Evolutionary conservation across 441 rosid species (phyloP).

Genomic region (Eruca vesicaria): DNA sequence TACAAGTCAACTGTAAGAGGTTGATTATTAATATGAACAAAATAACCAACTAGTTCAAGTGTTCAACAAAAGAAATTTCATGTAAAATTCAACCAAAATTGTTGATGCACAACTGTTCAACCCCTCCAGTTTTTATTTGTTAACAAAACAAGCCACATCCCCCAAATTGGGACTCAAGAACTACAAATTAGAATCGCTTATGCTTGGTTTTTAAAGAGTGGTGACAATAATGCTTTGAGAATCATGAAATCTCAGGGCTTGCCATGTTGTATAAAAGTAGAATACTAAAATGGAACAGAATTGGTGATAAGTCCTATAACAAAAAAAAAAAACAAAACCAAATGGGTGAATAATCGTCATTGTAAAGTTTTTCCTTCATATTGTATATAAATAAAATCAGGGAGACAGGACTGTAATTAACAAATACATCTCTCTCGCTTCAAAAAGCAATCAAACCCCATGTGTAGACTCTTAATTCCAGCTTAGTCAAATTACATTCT

Average conservation of each 20-base stretch:
- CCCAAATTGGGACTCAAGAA: neutral
- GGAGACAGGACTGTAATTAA: constrained; percentile 2
- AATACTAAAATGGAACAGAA: neutral
- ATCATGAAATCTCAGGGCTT: constrained; percentile 1
- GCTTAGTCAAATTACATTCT: constrained; percentile 23
- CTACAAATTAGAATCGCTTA: neutral
- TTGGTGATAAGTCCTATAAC: no score
- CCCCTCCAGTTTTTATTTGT: constrained; percentile 1
- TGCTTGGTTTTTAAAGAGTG: neutral
- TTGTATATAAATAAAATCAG: neutral
- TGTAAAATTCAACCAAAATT: neutral
- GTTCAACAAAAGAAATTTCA: constrained; percentile 1
- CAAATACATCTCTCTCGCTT: constrained; percentile 1
- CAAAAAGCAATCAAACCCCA: constrained; percentile 25
- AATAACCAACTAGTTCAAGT: constrained; percentile 20
- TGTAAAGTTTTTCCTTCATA: neutral
- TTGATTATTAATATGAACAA: neutral
- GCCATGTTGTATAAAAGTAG: neutral
- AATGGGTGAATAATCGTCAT: neutral
- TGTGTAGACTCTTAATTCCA: constrained; percentile 23
- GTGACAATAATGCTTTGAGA: neutral
- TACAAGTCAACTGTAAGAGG: constrained; percentile 12
- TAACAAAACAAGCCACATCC: constrained; percentile 8
- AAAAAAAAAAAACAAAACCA: no score
- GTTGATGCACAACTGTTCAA: neutral